A percentile compares a stretch with the other conserved stretches of the same genome.
These are phyloP conservation scores for Knoxdaviesia proteae DNA, from an alignment of 2,329 filamentous ascomycete species.

Conservation along the genomic window DNA sequence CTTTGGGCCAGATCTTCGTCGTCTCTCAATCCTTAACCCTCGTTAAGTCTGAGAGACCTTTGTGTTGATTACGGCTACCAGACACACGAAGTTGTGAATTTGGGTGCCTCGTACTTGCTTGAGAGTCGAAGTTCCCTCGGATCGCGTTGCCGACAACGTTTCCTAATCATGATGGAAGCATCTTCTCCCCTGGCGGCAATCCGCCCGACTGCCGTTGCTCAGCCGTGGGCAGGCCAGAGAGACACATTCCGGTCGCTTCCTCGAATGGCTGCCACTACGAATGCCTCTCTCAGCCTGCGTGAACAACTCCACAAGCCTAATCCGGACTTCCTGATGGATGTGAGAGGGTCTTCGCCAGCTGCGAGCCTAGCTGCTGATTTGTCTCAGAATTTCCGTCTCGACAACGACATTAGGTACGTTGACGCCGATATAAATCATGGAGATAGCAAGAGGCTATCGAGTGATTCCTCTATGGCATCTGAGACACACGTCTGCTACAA, in stretches of 20 bases:
- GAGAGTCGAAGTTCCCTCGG: too few species aligned
- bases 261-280: conserved; percentile 31
- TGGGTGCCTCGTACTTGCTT: too few species aligned
- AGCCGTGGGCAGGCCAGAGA: conserved; percentile 35
- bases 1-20: too few species aligned
- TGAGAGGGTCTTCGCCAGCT: conserved; percentile 74
- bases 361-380: conserved; percentile 81
- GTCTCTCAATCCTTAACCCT: too few species aligned
- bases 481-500: too few species aligned
- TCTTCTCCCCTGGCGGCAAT: conserved; percentile 89
- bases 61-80: too few species aligned
- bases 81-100: too few species aligned
- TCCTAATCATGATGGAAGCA: conserved; percentile 48
- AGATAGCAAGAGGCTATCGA: neutral
- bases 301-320: conserved; percentile 42
- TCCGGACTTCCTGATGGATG: conserved; percentile 56
- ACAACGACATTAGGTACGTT: conserved; percentile 59
- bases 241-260: conserved; percentile 27
- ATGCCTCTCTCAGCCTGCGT: conserved; percentile 51
- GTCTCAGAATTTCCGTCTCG: conserved; percentile 91
- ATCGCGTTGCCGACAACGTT: too few species aligned
- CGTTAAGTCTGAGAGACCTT: too few species aligned
- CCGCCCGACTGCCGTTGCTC: conserved; percentile 47
- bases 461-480: too few species aligned
- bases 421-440: conserved; percentile 1